Percentiles rank a stretch among this genome's conserved stretches.
Evolutionary conservation across 306 rosid species (phyloP).

Genomic region (Acmispon strigosus): DNA sequence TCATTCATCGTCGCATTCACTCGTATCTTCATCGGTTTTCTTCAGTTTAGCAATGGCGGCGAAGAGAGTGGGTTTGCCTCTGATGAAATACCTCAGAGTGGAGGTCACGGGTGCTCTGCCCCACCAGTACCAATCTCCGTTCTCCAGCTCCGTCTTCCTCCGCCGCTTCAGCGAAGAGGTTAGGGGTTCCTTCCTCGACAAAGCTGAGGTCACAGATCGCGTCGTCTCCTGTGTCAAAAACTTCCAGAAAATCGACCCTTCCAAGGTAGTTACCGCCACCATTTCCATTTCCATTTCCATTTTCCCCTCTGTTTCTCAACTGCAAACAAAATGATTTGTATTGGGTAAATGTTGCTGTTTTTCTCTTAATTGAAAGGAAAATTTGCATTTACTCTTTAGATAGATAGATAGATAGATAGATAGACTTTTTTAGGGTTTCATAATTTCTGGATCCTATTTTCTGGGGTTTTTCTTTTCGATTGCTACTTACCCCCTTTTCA

Average conservation of each 20-base stretch:
- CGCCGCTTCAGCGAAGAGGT: conserved; percentile 75
- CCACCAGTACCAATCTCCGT: not conserved
- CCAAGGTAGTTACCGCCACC: conserved; percentile 60
- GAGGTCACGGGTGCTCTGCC: conserved; percentile 41
- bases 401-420: no score
- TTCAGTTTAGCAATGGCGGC: conserved; percentile 58
- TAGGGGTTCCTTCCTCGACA: conserved; percentile 78
- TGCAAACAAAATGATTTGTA: no score
- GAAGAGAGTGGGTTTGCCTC: conserved; percentile 38
- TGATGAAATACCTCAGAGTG: conserved; percentile 69
- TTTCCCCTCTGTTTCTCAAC: not conserved
- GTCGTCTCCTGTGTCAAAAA: conserved; percentile 83
- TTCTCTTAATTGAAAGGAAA: no score
- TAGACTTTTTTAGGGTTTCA: no score
- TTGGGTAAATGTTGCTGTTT: no score
- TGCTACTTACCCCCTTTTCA: no score
- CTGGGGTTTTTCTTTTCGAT: no score
- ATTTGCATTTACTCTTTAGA: no score
- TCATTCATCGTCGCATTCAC: no score
- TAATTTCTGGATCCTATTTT: not conserved
- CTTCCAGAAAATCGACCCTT: conserved; percentile 88
- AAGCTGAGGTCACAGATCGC: conserved; percentile 92
- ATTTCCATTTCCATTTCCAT: not conserved
- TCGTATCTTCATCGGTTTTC: no score
- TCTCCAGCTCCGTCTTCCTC: conserved; percentile 30